A percentile compares a stretch with the other conserved stretches of the same genome.
Evolutionary conservation across 78 protist genomes (phyloP).

Genomic region (Goniomonas avonlea): DNA sequence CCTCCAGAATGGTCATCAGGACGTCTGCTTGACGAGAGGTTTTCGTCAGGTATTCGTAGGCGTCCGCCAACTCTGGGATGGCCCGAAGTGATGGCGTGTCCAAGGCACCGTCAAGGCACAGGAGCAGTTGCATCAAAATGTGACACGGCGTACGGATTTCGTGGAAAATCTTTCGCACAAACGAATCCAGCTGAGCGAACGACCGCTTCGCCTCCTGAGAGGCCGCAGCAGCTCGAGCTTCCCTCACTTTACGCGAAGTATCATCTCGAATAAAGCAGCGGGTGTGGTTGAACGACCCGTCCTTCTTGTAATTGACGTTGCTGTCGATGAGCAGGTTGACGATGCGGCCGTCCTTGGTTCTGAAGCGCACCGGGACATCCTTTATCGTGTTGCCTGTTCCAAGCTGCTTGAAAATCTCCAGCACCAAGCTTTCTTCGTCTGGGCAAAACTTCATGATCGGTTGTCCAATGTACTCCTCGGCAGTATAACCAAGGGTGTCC

Average conservation of each 20-base stretch:
- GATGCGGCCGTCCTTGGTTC: slow-evolving; percentile 26
- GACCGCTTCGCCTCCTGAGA: neutral
- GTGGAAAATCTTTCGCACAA: neutral
- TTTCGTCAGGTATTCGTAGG: too few species aligned
- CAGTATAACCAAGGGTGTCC: slow-evolving; percentile 8
- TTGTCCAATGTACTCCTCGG: slow-evolving; percentile 29
- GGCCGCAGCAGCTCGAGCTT: neutral
- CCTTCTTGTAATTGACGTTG: slow-evolving; percentile 12
- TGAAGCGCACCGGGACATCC: slow-evolving; percentile 38
- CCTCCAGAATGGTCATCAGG: neutral
- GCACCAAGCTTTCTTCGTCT: slow-evolving; percentile 17
- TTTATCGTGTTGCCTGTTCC: slow-evolving; percentile 25
- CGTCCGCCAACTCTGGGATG: too few species aligned
- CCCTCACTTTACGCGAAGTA: slow-evolving; percentile 7
- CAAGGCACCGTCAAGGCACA: too few species aligned
- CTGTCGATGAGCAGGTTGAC: slow-evolving; percentile 28
- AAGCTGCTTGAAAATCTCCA: slow-evolving; percentile 25
- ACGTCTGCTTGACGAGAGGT: too few species aligned
- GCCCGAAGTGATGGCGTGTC: too few species aligned
- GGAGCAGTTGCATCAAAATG: too few species aligned
- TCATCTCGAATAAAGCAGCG: slow-evolving; percentile 40
- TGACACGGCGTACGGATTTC: slow-evolving; percentile 8
- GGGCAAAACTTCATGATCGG: slow-evolving; percentile 41
- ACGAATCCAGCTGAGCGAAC: neutral
- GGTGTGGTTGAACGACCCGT: slow-evolving; percentile 33